phyloP scores from a whole-genome alignment of 352 stramenopile genomes.

The Thalassiosira pacifica region DNA sequence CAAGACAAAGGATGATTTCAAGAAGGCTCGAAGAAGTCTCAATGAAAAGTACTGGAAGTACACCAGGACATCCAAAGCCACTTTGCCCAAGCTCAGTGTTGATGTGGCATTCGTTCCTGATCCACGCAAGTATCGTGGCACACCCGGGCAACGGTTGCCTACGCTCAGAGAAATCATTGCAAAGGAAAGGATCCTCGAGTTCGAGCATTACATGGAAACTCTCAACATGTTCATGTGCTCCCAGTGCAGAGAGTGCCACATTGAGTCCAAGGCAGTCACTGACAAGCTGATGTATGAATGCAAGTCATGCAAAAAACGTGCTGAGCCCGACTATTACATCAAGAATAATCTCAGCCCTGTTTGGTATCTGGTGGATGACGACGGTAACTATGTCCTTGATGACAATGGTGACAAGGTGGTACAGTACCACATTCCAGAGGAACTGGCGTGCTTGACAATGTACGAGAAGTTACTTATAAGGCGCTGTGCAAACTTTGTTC shows the following conservation, averaged over 20 bases:
- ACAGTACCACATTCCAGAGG: slow-evolving; percentile 34
- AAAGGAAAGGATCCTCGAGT: too few species aligned
- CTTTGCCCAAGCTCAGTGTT: too few species aligned
- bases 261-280: neutral
- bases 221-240: too few species aligned
- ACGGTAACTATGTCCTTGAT: slow-evolving; percentile 7
- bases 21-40: too few species aligned
- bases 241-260: slow-evolving; percentile 25
- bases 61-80: too few species aligned
- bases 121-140: too few species aligned
- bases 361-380: slow-evolving; percentile 15
- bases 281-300: neutral
- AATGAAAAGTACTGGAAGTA: too few species aligned
- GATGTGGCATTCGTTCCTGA: too few species aligned
- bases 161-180: too few species aligned
- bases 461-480: slow-evolving; percentile 42
- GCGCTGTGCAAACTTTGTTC: slow-evolving; percentile 33
- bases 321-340: slow-evolving; percentile 17
- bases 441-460: slow-evolving; percentile 34
- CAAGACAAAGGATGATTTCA: too few species aligned
- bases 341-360: slow-evolving; percentile 38
- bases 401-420: neutral
- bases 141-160: too few species aligned
- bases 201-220: too few species aligned
- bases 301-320: slow-evolving; percentile 11